Evolutionary conservation across 257 asterid species (phyloP).

Genomic region (Fraxinus cuspidata): DNA sequence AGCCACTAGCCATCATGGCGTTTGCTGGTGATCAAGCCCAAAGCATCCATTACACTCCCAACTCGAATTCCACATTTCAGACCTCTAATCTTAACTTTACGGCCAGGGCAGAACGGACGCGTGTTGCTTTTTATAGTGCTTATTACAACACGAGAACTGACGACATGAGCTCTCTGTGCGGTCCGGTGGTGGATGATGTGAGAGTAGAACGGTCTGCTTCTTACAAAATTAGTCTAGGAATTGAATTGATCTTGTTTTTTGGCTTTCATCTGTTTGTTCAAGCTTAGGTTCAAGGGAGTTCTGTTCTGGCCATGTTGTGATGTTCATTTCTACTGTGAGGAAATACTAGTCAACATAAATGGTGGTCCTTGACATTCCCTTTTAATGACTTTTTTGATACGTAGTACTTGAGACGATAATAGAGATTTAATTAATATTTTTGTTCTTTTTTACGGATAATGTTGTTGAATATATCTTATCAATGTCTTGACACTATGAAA

Average conservation of each 20-base stretch:
- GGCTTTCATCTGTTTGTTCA: background rate
- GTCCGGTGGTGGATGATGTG: constrained; percentile 93
- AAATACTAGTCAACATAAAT: background rate
- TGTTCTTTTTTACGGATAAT: too few species aligned
- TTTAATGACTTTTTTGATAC: background rate
- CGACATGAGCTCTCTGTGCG: constrained; percentile 90
- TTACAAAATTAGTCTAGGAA: constrained; percentile 25
- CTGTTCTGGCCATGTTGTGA: background rate
- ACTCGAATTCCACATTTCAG: constrained; percentile 63
- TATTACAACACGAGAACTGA: constrained; percentile 91
- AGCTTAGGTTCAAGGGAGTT: background rate
- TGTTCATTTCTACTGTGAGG: background rate
- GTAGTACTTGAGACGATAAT: background rate
- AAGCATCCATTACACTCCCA: constrained; percentile 31
- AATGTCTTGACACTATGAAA: too few species aligned
- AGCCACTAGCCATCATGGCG: constrained; percentile 86
- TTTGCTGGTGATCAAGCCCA: constrained; percentile 55
- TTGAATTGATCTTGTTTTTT: constrained; percentile 33
- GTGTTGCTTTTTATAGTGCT: constrained; percentile 81
- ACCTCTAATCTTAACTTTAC: constrained; percentile 65
- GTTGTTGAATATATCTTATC: too few species aligned
- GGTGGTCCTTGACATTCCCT: background rate
- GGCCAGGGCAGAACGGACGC: constrained; percentile 75
- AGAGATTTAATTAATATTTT: too few species aligned
- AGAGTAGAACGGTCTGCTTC: constrained; percentile 61